A percentile compares a stretch with the other conserved stretches of the same genome.
phyloP scores from a whole-genome alignment of 805 yeast genomes.

The Blastobotrys terrestris region DNA sequence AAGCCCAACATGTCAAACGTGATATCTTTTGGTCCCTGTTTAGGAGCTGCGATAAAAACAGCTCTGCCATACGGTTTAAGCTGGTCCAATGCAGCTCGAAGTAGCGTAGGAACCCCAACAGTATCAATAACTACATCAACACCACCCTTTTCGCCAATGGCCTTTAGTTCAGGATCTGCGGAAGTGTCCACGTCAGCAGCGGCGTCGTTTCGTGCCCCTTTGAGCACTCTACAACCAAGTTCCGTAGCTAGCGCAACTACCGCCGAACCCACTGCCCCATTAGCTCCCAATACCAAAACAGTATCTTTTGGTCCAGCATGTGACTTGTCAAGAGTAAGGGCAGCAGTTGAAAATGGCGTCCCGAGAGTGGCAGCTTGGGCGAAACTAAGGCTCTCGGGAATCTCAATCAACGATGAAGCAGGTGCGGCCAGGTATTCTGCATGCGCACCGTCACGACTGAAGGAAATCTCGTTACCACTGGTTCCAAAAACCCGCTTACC shows the following conservation, averaged over 20 bases:
- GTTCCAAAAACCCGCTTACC: slow-evolving; percentile 5
- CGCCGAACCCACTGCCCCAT: slow-evolving; percentile 6
- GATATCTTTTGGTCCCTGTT: not conserved
- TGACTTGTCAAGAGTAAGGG: not conserved
- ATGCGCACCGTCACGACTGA: slow-evolving; percentile 6
- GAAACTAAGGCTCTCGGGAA: not conserved
- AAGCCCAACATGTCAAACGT: not conserved
- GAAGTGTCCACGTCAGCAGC: slow-evolving; percentile 1
- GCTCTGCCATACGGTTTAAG: not conserved
- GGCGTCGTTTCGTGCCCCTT: slow-evolving; percentile 2
- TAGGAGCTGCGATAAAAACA: not conserved
- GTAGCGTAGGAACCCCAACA: slow-evolving; percentile 1
- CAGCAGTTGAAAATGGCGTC: slow-evolving; percentile 4
- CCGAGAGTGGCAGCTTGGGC: slow-evolving; percentile 7
- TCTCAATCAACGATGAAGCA: not conserved
- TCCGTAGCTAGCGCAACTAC: not conserved
- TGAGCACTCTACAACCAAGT: not conserved
- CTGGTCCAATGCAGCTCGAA: not conserved
- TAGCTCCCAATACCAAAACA: slow-evolving; percentile 5
- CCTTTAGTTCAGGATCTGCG: slow-evolving; percentile 2
- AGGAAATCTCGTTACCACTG: slow-evolving; percentile 2
- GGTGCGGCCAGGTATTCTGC: slow-evolving; percentile 8
- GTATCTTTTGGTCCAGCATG: not conserved
- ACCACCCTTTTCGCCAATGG: not conserved
- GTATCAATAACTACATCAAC: slow-evolving; percentile 5